Evolutionary conservation across 208 protist species (phyloP).

Genomic region (Crithidia thermophila): DNA sequence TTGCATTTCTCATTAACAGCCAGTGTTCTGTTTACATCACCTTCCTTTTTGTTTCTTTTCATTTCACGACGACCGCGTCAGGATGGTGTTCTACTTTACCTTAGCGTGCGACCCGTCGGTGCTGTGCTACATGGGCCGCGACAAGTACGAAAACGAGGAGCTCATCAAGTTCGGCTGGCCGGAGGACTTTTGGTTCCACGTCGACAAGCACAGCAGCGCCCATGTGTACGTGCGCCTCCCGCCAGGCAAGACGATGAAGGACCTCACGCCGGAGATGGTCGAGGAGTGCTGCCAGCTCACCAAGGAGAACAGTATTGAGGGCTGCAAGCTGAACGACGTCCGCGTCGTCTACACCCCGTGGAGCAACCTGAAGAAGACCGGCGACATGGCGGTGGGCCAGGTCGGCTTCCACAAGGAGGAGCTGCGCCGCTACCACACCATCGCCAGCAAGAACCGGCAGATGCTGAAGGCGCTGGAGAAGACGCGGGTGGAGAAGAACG

Average conservation of each 20-base stretch:
- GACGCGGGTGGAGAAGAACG: constrained; percentile 91
- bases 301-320: constrained; percentile 98
- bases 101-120: constrained; percentile 88
- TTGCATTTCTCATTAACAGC: too few relatives aligned
- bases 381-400: constrained; percentile 96
- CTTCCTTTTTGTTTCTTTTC: not conserved
- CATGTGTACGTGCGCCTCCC: constrained; percentile 98
- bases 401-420: constrained; percentile 94
- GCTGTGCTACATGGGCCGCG: constrained; percentile 97
- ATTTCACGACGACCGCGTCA: too few relatives aligned
- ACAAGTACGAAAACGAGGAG: constrained; percentile 99
- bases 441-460: constrained; percentile 83
- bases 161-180: constrained; percentile 97
- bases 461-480: constrained; percentile 95
- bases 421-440: constrained; percentile 72
- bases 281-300: constrained; percentile 97
- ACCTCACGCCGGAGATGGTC: constrained; percentile 93
- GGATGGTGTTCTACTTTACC: constrained; percentile 95
- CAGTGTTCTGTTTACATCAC: not conserved
- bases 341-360: constrained; percentile 97
- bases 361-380: constrained; percentile 97
- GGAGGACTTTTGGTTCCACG: constrained; percentile 99
- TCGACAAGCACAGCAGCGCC: constrained; percentile 96
- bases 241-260: constrained; percentile 90
- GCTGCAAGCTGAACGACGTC: constrained; percentile 93